phyloP scores from a whole-genome alignment of 441 rosid genomes.

The Croton setiger region DNA sequence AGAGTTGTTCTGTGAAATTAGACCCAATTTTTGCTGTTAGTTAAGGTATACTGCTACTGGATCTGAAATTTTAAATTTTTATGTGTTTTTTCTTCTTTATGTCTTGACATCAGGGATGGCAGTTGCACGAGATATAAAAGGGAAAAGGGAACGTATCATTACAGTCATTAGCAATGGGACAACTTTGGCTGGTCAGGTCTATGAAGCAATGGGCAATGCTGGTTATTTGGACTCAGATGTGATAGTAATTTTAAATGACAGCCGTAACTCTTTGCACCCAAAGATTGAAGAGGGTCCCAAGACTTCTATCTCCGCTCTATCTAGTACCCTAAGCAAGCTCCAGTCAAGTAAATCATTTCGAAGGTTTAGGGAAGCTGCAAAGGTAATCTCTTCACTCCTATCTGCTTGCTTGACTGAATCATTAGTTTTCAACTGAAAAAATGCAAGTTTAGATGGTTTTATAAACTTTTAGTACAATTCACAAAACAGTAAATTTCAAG shows the following conservation, averaged over 20 bases:
- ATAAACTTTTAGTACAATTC: conserved; percentile 6
- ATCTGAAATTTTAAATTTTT: neutral
- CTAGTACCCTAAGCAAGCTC: conserved; percentile 77
- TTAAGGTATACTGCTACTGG: neutral
- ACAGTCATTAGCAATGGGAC: conserved; percentile 75
- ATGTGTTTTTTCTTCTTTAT: neutral
- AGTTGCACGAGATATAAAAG: conserved; percentile 82
- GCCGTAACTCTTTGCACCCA: conserved; percentile 71
- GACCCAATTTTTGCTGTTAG: conserved; percentile 1
- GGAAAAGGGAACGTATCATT: conserved; percentile 69
- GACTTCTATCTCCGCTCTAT: conserved; percentile 71
- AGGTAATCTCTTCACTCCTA: conserved; percentile 41
- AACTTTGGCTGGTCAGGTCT: conserved; percentile 88
- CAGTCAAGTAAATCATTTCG: conserved; percentile 89
- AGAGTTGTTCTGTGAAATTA: neutral
- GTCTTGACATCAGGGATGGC: conserved; percentile 63
- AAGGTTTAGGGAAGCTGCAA: conserved; percentile 78
- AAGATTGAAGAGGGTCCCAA: conserved; percentile 65
- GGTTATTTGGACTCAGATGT: conserved; percentile 87
- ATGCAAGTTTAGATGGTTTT: neutral
- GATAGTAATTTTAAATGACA: conserved; percentile 88
- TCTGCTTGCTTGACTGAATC: conserved; percentile 11
- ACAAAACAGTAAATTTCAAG: neutral
- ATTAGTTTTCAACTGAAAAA: neutral
- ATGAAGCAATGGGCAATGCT: conserved; percentile 93